Conservation (phyloP, 2,329 filamentous ascomycete genomes). For the Aulographum hederae region DNA sequence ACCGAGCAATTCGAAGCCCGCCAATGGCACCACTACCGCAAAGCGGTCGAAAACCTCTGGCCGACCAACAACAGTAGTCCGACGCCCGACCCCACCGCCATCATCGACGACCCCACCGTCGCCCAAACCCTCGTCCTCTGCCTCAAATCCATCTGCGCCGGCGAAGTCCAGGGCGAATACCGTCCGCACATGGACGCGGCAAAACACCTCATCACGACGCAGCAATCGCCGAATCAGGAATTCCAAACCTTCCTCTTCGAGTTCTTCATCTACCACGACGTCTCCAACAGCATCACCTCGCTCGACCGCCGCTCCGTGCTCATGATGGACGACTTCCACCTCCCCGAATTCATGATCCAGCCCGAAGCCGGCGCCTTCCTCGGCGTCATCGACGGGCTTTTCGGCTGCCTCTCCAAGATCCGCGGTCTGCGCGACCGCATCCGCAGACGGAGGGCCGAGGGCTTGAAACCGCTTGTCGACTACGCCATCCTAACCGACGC, state of each 20-base stretch:
- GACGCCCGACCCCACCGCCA: conserved; percentile 19
- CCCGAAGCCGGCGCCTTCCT: conserved; percentile 44
- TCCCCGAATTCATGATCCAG: conserved; percentile 35
- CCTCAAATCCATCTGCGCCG: conserved; percentile 41
- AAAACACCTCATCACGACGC: conserved; percentile 45
- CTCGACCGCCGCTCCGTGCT: conserved; percentile 33
- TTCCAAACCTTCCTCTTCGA: conserved; percentile 56
- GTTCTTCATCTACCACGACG: conserved; percentile 72
- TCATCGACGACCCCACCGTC: conserved; percentile 40
- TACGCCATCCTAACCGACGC: conserved; percentile 56
- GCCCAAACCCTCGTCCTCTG: conserved; percentile 41
- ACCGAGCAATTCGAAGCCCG: conserved; percentile 32
- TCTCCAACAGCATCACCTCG: conserved; percentile 38
- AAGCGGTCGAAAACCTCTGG: conserved; percentile 20
- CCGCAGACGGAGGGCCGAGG: conserved; percentile 43
- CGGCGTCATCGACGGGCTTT: conserved; percentile 67
- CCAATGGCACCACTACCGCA: conserved; percentile 34
- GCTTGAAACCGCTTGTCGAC: conserved; percentile 50
- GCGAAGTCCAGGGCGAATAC: conserved; percentile 49
- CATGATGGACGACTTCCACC: conserved; percentile 32
- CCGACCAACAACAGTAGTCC: conserved; percentile 15
- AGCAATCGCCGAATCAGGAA: conserved; percentile 42
- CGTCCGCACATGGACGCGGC: conserved; percentile 64
- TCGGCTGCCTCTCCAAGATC: conserved; percentile 61
- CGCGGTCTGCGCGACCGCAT: conserved; percentile 60